Evolutionary conservation across 129 eudicot genomes (phyloP).

Genomic region (Flaveria robusta): DNA sequence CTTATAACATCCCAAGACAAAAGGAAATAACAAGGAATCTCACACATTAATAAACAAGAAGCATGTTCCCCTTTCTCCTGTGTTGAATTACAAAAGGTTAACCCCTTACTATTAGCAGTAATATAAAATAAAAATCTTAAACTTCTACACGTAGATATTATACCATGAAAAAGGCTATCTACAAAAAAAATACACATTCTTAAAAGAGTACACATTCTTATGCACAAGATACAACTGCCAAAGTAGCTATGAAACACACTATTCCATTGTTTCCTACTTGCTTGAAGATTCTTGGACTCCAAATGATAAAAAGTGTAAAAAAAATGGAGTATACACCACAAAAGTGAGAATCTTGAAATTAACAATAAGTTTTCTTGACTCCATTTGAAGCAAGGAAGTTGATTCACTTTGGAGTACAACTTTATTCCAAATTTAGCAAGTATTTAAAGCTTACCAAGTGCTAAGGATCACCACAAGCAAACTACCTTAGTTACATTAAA

Average conservation of each 20-base stretch:
- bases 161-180: background rate
- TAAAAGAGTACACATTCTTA: background rate
- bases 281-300: constrained; percentile 38
- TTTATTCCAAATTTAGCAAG: constrained; percentile 44
- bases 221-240: constrained; percentile 15
- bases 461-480: constrained; percentile 22
- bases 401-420: constrained; percentile 40
- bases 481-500: background rate
- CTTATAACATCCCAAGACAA: constrained; percentile 27
- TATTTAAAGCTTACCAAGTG: constrained; percentile 27
- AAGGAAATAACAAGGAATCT: constrained; percentile 26
- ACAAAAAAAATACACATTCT: background rate
- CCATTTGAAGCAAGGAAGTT: constrained; percentile 60
- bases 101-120: background rate
- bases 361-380: constrained; percentile 30
- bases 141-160: background rate
- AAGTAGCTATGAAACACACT: constrained; percentile 19
- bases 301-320: constrained; percentile 36
- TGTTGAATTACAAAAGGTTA: background rate
- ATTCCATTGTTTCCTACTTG: constrained; percentile 5
- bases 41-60: background rate
- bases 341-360: constrained; percentile 41
- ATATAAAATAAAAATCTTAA: background rate
- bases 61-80: constrained; percentile 17
- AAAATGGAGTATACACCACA: constrained; percentile 34